A percentile compares a stretch with the other conserved stretches of the same genome.
These are phyloP conservation scores for Hypericum perforatum DNA, from an alignment of 345 rosid genomes.

Conservation along the genomic window DNA sequence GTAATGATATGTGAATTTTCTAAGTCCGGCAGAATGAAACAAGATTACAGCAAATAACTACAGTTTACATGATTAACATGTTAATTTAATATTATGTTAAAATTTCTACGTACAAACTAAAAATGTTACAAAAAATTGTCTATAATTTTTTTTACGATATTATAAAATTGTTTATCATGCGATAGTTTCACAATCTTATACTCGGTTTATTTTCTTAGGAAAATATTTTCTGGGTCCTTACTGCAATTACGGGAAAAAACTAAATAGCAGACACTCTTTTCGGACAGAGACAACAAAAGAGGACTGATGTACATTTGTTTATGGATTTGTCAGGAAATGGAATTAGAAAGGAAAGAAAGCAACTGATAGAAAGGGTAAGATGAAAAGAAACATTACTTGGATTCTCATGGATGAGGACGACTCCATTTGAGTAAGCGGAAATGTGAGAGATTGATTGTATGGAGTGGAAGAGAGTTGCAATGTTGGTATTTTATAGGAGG, in stretches of 20 bases:
- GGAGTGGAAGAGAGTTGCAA: not conserved
- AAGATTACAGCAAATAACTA: too few species aligned
- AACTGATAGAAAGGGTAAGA: not conserved
- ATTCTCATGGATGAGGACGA: constrained; percentile 3
- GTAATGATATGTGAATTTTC: too few species aligned
- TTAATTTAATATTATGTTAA: too few species aligned
- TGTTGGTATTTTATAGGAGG: constrained; percentile 12
- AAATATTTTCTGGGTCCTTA: not conserved
- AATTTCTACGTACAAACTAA: too few species aligned
- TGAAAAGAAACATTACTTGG: constrained; percentile 13
- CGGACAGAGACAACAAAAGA: too few species aligned
- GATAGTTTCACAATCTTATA: too few species aligned
- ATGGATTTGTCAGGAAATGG: constrained; percentile 7
- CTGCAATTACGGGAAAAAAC: not conserved
- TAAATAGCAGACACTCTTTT: not conserved
- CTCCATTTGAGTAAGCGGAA: constrained; percentile 13
- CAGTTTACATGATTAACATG: too few species aligned
- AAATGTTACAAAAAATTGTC: too few species aligned
- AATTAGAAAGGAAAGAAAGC: not conserved
- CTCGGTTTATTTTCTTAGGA: not conserved
- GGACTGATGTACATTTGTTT: not conserved
- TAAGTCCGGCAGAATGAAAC: too few species aligned
- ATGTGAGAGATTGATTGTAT: constrained; percentile 8
- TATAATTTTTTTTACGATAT: too few species aligned
- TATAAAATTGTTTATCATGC: too few species aligned